These are phyloP conservation scores for Neofusicoccum laricinum DNA, from an alignment of 2,329 filamentous ascomycete species.

Conservation along the genomic window DNA sequence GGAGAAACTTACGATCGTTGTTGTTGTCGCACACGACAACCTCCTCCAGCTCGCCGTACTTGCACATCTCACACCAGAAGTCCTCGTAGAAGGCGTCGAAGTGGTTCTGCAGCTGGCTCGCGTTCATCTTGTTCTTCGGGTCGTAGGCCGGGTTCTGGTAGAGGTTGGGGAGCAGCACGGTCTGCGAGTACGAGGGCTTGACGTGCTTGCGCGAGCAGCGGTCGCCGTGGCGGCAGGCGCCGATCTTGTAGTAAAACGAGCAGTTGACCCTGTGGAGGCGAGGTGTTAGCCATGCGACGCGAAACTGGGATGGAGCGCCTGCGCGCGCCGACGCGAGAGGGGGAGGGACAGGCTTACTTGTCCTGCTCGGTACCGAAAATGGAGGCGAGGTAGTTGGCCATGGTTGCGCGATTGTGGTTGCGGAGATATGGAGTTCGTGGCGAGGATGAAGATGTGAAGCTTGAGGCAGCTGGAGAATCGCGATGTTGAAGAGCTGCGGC, in stretches of 20 bases:
- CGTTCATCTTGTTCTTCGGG: conserved; percentile 94
- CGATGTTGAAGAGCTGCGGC: conserved; percentile 6
- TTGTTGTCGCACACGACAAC: conserved; percentile 99
- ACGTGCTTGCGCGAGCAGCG: conserved; percentile 98
- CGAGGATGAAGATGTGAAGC: conserved; percentile 7
- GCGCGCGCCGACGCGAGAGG: background rate
- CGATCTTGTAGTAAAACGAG: conserved; percentile 99
- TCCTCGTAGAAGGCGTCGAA: conserved; percentile 99
- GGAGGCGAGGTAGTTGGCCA: conserved; percentile 98
- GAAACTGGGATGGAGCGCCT: background rate
- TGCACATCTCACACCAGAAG: conserved; percentile 99
- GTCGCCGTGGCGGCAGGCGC: conserved; percentile 96
- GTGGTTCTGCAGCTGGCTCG: conserved; percentile 95
- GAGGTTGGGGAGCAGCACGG: conserved; percentile 94
- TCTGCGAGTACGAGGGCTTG: conserved; percentile 97
- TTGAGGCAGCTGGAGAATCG: conserved; percentile 1
- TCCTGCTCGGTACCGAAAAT: conserved; percentile 99
- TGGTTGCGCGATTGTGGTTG: conserved; percentile 36
- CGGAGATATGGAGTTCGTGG: background rate
- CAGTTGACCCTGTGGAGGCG: conserved; percentile 68
- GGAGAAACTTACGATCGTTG: conserved; percentile 77
- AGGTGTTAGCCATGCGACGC: conserved; percentile 18
- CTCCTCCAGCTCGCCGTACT: conserved; percentile 96
- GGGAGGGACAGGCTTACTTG: conserved; percentile 46
- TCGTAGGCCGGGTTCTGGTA: conserved; percentile 99